phyloP scores from a whole-genome alignment of 176 grass and related monocot genomes.

The Carex parvula region DNA sequence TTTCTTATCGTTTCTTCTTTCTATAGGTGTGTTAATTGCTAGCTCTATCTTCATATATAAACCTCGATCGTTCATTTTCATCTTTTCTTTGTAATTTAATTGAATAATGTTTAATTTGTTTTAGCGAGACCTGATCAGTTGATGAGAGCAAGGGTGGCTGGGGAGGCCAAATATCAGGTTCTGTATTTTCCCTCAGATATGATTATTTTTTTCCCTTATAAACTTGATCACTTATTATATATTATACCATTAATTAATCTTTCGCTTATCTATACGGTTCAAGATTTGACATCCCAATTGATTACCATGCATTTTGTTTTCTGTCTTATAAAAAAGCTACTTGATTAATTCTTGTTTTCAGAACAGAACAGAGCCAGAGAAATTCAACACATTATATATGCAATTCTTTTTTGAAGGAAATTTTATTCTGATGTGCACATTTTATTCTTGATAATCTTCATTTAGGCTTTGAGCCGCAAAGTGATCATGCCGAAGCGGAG shows the following conservation, averaged over 20 bases:
- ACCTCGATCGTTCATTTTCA: not conserved
- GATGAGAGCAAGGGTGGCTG: not conserved
- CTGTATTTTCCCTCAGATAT: not conserved
- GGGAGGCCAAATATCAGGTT: conserved; percentile 9
- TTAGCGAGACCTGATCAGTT: conserved; percentile 8
- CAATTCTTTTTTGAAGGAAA: not conserved
- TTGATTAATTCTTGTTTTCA: not conserved
- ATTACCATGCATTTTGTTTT: not conserved
- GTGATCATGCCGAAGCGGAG: not conserved
- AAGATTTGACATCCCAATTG: not conserved
- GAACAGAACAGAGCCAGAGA: not conserved
- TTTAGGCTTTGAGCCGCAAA: conserved; percentile 19
- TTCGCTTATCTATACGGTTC: not conserved
- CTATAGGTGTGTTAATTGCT: not conserved
- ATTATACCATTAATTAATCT: not conserved
- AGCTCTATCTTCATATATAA: not conserved
- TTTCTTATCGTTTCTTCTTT: conserved; percentile 41
- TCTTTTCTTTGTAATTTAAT: not conserved
- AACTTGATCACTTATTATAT: not conserved
- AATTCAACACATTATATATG: not conserved
- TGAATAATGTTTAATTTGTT: not conserved
- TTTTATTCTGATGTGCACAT: not conserved
- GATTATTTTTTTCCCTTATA: not conserved
- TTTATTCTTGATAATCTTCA: conserved; percentile 7
- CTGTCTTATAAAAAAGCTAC: not conserved